Percentiles rank a stretch among this genome's conserved stretches.
phyloP scores from a whole-genome alignment of 495 filamentous ascomycete species.

The Aspergillus baeticus region DNA sequence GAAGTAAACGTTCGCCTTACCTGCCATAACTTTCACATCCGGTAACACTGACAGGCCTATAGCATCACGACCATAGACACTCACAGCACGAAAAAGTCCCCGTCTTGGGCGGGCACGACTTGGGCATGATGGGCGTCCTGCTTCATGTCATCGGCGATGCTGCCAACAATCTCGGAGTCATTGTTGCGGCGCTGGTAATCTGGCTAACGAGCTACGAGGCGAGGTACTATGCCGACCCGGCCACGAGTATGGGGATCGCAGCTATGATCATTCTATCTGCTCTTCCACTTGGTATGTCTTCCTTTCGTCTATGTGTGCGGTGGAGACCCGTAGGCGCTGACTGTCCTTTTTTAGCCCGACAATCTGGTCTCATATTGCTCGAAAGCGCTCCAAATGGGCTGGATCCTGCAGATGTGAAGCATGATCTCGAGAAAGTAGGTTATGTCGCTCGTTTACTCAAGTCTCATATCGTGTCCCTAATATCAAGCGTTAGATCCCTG shows the following conservation, averaged over 20 bases:
- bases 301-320: not conserved
- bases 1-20: not conserved
- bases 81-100: conserved; percentile 16
- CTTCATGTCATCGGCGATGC: conserved; percentile 47
- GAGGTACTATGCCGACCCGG: conserved; percentile 48
- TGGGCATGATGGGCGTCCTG: conserved; percentile 47
- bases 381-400: conserved; percentile 81
- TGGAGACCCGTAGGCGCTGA: not conserved
- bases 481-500: conserved; percentile 33
- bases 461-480: not conserved
- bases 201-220: conserved; percentile 36
- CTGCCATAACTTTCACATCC: not conserved
- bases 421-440: conserved; percentile 56
- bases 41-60: conserved; percentile 20
- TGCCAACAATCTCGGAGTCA: conserved; percentile 48
- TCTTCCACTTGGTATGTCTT: conserved; percentile 32
- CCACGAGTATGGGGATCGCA: conserved; percentile 42
- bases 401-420: conserved; percentile 71
- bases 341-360: conserved; percentile 24
- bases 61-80: conserved; percentile 60
- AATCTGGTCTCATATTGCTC: conserved; percentile 61
- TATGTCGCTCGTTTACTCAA: not conserved
- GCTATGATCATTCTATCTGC: conserved; percentile 44
- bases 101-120: conserved; percentile 22
- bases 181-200: conserved; percentile 41